Evolutionary conservation across 78 protist genomes (phyloP).

Genomic region (Chrysochromulina tobinii): DNA sequence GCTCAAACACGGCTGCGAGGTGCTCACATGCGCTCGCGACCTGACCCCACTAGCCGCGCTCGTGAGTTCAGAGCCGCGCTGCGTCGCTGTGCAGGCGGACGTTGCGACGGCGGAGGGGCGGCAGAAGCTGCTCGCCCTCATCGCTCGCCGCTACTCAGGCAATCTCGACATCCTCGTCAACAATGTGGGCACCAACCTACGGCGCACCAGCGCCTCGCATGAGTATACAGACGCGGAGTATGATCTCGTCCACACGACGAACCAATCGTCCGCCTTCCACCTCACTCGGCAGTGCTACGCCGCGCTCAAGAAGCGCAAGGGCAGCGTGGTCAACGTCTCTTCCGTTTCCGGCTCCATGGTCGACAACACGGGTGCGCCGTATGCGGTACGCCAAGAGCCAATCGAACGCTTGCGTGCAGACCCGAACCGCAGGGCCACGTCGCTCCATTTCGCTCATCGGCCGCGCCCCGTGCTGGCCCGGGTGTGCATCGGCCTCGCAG

Average conservation of each 20-base stretch:
- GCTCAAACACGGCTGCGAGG: not conserved
- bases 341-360: not conserved
- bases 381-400: not conserved
- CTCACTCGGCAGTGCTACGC: not conserved
- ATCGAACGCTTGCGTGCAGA: too few species aligned
- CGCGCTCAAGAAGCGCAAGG: not conserved
- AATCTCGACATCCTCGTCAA: slow-evolving; percentile 37
- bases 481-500: too few species aligned
- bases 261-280: slow-evolving; percentile 11
- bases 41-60: not conserved
- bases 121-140: not conserved
- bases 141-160: not conserved
- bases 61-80: not conserved
- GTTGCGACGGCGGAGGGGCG: not conserved
- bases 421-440: too few species aligned
- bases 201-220: not conserved
- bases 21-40: slow-evolving; percentile 8
- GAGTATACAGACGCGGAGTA: slow-evolving; percentile 14
- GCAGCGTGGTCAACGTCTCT: not conserved
- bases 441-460: too few species aligned
- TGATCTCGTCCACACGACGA: not conserved
- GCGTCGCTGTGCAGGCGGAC: not conserved
- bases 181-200: slow-evolving; percentile 36
- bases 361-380: slow-evolving; percentile 1
- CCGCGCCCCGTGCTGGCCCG: too few species aligned